phyloP scores from a whole-genome alignment of 768 basidiomycete species.

The Pleurotus pulmonarius region DNA sequence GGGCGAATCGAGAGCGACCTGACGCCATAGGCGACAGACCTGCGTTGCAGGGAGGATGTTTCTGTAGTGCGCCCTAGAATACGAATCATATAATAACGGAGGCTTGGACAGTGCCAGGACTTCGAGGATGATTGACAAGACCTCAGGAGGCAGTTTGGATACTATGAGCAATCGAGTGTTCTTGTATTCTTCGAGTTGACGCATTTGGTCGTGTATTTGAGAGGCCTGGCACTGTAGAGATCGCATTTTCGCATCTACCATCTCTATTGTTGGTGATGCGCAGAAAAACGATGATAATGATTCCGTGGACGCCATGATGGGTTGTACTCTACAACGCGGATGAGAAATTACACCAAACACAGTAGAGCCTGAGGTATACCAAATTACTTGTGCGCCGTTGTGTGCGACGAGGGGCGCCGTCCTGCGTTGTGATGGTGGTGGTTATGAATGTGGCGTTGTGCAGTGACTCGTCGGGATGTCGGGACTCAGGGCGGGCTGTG shows the following conservation, averaged over 20 bases:
- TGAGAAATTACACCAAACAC: no score
- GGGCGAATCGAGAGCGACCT: not conserved
- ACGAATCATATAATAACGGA: not conserved
- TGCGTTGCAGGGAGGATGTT: not conserved
- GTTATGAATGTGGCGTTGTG: no score
- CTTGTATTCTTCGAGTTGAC: not conserved
- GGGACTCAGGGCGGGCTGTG: not conserved
- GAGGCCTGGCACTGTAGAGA: not conserved
- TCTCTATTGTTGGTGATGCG: not conserved
- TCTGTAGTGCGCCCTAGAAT: not conserved
- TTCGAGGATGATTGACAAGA: not conserved
- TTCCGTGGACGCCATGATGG: no score
- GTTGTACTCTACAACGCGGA: no score
- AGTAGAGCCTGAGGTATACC: no score
- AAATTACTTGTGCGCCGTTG: no score
- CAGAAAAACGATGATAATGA: not conserved
- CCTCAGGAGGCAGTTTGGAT: not conserved
- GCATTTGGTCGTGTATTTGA: not conserved
- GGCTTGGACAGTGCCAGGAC: not conserved
- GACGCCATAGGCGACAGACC: not conserved
- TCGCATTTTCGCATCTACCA: not conserved
- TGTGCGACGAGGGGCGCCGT: no score
- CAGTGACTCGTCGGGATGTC: no score
- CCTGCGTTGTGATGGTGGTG: no score
- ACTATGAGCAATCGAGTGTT: not conserved